These are phyloP conservation scores for Juncus inflexus DNA, from an alignment of 176 grass and related monocot genomes.

Conservation along the genomic window DNA sequence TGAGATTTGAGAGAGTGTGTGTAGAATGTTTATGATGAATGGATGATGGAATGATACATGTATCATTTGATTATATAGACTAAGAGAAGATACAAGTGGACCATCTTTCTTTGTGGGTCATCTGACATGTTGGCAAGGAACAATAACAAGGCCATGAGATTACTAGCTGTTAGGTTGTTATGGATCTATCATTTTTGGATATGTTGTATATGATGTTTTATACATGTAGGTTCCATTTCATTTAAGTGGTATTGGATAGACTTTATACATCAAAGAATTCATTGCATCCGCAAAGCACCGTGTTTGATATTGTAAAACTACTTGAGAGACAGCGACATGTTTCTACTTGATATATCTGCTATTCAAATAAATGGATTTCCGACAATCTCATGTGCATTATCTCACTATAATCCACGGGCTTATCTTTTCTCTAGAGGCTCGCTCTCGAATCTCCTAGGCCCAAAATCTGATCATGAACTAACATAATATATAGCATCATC, in stretches of 20 bases:
- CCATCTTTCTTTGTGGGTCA: neutral
- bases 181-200: constrained; percentile 32
- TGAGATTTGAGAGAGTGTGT: no score
- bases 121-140: constrained; percentile 25
- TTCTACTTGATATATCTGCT: constrained; percentile 1
- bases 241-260: neutral
- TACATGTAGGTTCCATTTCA: neutral
- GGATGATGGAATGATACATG: neutral
- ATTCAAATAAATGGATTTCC: constrained; percentile 3
- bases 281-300: neutral
- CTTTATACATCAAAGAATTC: neutral
- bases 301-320: no score
- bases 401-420: no score
- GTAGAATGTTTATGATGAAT: constrained; percentile 10
- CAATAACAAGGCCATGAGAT: constrained; percentile 36
- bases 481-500: no score
- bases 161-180: constrained; percentile 6
- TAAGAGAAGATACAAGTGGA: constrained; percentile 17
- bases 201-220: neutral
- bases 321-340: constrained; percentile 18
- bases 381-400: constrained; percentile 13
- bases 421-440: no score
- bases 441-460: no score
- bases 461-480: no score
- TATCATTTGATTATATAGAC: constrained; percentile 13